phyloP scores from a whole-genome alignment of 306 rosid genomes.

The Glycine latifolia region DNA sequence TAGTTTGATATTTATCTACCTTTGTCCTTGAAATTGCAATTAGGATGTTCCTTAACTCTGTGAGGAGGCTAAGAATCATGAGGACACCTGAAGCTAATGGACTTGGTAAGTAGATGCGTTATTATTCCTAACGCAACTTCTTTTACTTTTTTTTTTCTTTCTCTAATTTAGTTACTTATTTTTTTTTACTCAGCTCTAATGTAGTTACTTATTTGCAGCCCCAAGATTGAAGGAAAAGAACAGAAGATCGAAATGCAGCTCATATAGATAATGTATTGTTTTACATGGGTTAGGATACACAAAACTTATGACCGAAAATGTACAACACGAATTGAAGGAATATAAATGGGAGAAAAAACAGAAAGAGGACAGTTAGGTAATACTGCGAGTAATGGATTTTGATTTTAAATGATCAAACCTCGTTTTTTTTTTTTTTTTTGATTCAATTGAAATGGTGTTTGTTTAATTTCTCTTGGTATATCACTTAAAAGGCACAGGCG shows the following conservation, averaged over 20 bases:
- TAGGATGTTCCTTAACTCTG: conserved; percentile 82
- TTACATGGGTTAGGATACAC: conserved; percentile 17
- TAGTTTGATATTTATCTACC: conserved; percentile 29
- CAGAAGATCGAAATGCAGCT: conserved; percentile 58
- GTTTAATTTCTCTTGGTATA: conserved; percentile 32
- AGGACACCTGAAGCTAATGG: conserved; percentile 71
- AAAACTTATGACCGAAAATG: conserved; percentile 38
- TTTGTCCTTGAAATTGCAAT: conserved; percentile 31
- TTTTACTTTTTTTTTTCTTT: conserved; percentile 1
- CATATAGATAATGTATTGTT: conserved; percentile 36
- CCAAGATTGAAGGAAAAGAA: conserved; percentile 63
- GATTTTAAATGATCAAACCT: conserved; percentile 37
- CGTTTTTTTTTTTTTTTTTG: neutral
- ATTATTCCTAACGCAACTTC: conserved; percentile 11
- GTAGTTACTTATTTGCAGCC: conserved; percentile 56
- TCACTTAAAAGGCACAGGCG: conserved; percentile 26
- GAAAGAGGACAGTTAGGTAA: conserved; percentile 1
- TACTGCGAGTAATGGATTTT: conserved; percentile 46
- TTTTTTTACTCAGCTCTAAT: conserved; percentile 11
- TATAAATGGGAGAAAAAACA: conserved; percentile 20
- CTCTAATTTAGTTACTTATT: conserved; percentile 34
- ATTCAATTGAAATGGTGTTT: conserved; percentile 43
- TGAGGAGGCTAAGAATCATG: conserved; percentile 84
- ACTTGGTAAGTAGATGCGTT: conserved; percentile 54
- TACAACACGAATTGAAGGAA: conserved; percentile 37